Conservation (phyloP, 441 rosid species). For the Breynia disticha region DNA sequence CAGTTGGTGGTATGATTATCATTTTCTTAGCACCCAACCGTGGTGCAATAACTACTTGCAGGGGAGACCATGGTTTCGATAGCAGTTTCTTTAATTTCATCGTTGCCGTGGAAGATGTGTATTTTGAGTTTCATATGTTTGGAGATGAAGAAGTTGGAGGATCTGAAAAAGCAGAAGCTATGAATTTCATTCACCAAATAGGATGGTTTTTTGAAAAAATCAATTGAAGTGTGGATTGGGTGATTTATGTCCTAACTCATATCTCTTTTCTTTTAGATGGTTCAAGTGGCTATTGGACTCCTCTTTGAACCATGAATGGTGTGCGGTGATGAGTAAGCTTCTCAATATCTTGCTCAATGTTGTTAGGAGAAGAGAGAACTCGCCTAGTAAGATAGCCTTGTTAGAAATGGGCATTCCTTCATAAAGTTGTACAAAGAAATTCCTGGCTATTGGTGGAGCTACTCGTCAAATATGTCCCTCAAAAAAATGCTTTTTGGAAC, state of each 20-base stretch:
- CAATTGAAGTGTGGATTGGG: slow-evolving; percentile 48
- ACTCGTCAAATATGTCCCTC: slow-evolving; percentile 58
- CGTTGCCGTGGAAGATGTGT: slow-evolving; percentile 67
- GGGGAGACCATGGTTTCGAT: slow-evolving; percentile 70
- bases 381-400: slow-evolving; percentile 35
- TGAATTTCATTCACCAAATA: slow-evolving; percentile 80
- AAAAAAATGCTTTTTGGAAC: slow-evolving; percentile 20
- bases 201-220: slow-evolving; percentile 90
- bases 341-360: slow-evolving; percentile 48
- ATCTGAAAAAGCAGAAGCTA: slow-evolving; percentile 38
- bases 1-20: slow-evolving; percentile 77
- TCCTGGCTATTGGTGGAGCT: slow-evolving; percentile 60
- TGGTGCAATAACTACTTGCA: slow-evolving; percentile 45
- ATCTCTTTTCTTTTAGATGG: slow-evolving; percentile 51
- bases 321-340: slow-evolving; percentile 73
- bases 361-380: slow-evolving; percentile 43
- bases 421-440: slow-evolving; percentile 81
- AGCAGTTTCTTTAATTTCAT: slow-evolving; percentile 87
- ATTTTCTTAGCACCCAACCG: slow-evolving; percentile 56
- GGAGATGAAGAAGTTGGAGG: slow-evolving; percentile 36
- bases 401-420: slow-evolving; percentile 75
- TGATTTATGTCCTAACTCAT: slow-evolving; percentile 42
- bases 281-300: slow-evolving; percentile 82
- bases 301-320: slow-evolving; percentile 89
- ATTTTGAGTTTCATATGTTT: slow-evolving; percentile 69